Evolutionary conservation across 1,139 yeast species (phyloP).

Genomic region (Schwanniomyces etchellsii): DNA sequence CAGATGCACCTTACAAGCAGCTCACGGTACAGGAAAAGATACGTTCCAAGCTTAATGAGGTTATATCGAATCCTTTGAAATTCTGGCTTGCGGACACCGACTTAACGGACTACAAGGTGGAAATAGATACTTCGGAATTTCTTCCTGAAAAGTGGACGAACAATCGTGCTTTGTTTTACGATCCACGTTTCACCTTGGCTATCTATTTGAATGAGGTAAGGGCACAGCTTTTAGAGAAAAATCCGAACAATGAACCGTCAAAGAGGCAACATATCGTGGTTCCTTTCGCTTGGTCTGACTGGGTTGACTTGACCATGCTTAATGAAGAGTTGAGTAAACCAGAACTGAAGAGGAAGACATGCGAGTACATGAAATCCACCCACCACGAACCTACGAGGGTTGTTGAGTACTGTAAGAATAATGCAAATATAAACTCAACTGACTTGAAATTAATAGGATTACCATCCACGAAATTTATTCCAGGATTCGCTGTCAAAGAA

Average conservation of each 20-base stretch:
- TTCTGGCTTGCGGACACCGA: constrained; percentile 22
- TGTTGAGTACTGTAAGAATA: constrained; percentile 17
- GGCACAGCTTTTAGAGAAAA: constrained; percentile 9
- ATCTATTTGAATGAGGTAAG: constrained; percentile 27
- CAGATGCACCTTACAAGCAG: not conserved
- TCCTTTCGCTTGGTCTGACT: constrained; percentile 27
- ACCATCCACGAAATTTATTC: constrained; percentile 16
- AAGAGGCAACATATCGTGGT: constrained; percentile 15
- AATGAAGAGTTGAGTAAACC: constrained; percentile 17
- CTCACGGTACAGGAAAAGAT: constrained; percentile 4
- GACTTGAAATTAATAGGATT: constrained; percentile 18
- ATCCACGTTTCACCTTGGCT: constrained; percentile 36
- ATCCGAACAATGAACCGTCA: constrained; percentile 7
- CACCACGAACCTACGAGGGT: constrained; percentile 17
- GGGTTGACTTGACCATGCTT: constrained; percentile 20
- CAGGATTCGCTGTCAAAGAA: constrained; percentile 23
- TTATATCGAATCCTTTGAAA: constrained; percentile 11
- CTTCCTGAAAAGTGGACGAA: constrained; percentile 15
- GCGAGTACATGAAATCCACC: constrained; percentile 15
- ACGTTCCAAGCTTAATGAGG: constrained; percentile 9
- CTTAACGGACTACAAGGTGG: constrained; percentile 12
- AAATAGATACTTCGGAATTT: constrained; percentile 9
- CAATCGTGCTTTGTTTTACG: constrained; percentile 20
- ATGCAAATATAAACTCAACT: constrained; percentile 13
- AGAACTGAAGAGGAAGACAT: constrained; percentile 14